Percentiles rank a stretch among this genome's conserved stretches.
Evolutionary conservation across 2,329 filamentous ascomycete genomes (phyloP).

Genomic region (Pestalotiopsis sp.): DNA sequence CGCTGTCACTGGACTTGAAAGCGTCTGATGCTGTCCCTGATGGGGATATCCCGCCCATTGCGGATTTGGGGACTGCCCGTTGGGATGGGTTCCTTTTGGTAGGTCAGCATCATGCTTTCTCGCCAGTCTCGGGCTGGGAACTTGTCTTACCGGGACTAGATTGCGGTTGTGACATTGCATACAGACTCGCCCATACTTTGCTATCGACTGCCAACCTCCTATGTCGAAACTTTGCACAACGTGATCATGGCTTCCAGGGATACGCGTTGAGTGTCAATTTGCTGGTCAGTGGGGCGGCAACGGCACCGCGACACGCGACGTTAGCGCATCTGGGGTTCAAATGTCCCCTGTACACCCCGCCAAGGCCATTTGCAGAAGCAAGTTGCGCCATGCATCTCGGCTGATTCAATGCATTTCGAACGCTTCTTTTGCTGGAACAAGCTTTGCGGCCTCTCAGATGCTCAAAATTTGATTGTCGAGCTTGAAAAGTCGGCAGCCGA

Average conservation of each 20-base stretch:
- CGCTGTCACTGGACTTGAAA: not conserved
- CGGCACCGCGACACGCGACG: not conserved
- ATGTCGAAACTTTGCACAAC: not conserved
- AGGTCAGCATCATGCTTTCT: not conserved
- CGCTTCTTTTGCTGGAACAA: too few relatives aligned
- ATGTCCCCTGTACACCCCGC: not conserved
- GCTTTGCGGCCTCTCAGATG: too few relatives aligned
- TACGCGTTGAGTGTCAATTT: not conserved
- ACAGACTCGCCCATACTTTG: not conserved
- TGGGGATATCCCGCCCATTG: not conserved
- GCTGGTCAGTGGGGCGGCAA: not conserved
- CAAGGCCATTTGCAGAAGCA: too few relatives aligned
- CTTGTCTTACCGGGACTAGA: not conserved
- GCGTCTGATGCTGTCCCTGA: not conserved
- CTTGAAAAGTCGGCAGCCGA: too few relatives aligned
- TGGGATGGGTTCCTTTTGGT: not conserved
- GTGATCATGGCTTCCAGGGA: not conserved
- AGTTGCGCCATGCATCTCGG: too few relatives aligned
- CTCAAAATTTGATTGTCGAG: too few relatives aligned
- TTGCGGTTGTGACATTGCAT: not conserved
- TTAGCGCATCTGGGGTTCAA: not conserved
- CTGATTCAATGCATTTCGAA: too few relatives aligned
- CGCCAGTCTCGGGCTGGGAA: not conserved
- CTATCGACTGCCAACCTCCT: not conserved
- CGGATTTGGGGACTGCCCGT: not conserved